These are phyloP conservation scores for Coemansia sp. DNA, from an alignment of 192 early-diverging fungal genomes.

Conservation along the genomic window DNA sequence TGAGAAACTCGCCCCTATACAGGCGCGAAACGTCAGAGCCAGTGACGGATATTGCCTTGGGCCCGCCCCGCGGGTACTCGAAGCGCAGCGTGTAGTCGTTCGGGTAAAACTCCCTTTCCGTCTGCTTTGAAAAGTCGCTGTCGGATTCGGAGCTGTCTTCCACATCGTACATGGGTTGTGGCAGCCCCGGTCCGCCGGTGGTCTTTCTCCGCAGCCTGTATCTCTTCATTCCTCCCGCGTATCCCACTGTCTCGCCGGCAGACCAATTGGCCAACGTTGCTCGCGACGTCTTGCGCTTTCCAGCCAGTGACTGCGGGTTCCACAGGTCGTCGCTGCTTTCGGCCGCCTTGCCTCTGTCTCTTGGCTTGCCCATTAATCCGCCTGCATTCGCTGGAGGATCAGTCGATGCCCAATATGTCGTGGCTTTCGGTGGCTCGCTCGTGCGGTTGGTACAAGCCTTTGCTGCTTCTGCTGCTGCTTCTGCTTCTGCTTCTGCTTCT, in stretches of 20 bases:
- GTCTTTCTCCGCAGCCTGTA: conserved; percentile 26
- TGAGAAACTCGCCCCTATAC: conserved; percentile 74
- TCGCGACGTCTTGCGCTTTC: conserved; percentile 13
- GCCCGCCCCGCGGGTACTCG: conserved; percentile 56
- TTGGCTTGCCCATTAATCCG: neutral
- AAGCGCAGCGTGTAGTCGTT: conserved; percentile 29
- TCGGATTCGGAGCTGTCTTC: conserved; percentile 16
- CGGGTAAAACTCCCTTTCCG: conserved; percentile 9
- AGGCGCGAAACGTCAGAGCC: conserved; percentile 67
- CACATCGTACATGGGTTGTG: neutral
- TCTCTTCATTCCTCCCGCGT: neutral
- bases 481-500: neutral
- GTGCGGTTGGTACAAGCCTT: neutral
- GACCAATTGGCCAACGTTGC: neutral
- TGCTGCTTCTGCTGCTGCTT: neutral
- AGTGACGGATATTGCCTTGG: conserved; percentile 62
- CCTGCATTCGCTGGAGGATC: neutral
- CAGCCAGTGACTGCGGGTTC: neutral
- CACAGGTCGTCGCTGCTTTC: conserved; percentile 10
- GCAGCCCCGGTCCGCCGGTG: neutral
- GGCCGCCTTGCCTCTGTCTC: neutral
- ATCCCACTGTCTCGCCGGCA: neutral
- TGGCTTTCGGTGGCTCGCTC: neutral
- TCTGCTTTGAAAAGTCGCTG: conserved; percentile 15
- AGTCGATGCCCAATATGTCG: conserved; percentile 26